Base-by-base conservation (phyloP, 768 basidiomycete species). In the Mycena sanguinolenta region DNA sequence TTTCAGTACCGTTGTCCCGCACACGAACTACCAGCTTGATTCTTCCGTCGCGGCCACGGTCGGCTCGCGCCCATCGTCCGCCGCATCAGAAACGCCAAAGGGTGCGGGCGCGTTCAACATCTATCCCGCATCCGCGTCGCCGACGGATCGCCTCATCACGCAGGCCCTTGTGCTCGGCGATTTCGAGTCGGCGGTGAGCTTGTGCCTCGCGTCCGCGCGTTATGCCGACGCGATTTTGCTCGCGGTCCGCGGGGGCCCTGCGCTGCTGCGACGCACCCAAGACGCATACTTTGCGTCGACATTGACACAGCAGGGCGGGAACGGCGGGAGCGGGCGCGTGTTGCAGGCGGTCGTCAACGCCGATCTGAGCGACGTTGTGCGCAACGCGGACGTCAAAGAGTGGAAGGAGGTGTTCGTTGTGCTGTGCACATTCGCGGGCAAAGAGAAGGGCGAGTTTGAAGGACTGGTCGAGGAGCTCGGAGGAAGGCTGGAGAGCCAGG, bases 401-500 rank as follows among this genome's bases (percentile, higher is more conserved):
- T 99, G 97, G 97, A 90, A 92, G 67, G 97, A 98, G 80, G 95
- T 97, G 61, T 98, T 99, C 74, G 97, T 97, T 42, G 95, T 99
- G 16, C 79, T 98, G 13, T 98, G 97, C 83, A 98, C 97, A 0
- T 99, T 97, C 81, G 95, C 97, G 1, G 87, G 83, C 59, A 82
- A 63, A 34, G 72, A 73, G 58, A 73, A 88, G 66, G 92, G 95
- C 21, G 96, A 98, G 76, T 99, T 98, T 76, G 82, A 91, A 14
- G 85, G 88, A n/a, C 86, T 99, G 9, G 92, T 93, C 1, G 97
- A 98, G 80, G 95, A 97, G 78, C 90, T 99, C 44, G 97, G 97
- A 9, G 89, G 92, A 63, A 85, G 97, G 17, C 87, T 99, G 54
- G 97, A 99, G 78, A 95, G 92, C 84, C 92, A 94, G 79, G 93